These are phyloP conservation scores for Podospora pseudoanserina DNA, from an alignment of 495 filamentous ascomycete species.

Conservation along the genomic window DNA sequence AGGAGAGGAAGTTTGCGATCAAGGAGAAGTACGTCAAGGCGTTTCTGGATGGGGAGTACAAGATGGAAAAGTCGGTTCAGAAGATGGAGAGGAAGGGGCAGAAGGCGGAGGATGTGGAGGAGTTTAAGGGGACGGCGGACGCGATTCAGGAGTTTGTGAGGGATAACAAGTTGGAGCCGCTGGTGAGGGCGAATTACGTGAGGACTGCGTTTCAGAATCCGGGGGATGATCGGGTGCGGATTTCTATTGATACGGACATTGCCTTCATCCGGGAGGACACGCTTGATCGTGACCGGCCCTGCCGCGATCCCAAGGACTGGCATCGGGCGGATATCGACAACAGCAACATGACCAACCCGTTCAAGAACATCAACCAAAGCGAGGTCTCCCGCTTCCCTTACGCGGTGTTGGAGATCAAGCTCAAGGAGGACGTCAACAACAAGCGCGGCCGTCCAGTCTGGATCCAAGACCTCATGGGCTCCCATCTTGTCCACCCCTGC, in stretches of 20 bases:
- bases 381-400: slow-evolving; percentile 92
- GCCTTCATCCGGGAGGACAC: slow-evolving; percentile 91
- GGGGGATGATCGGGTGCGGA: slow-evolving; percentile 81
- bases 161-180: slow-evolving; percentile 72
- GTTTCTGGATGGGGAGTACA: slow-evolving; percentile 82
- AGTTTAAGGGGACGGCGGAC: slow-evolving; percentile 66
- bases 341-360: slow-evolving; percentile 77
- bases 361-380: slow-evolving; percentile 76
- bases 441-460: slow-evolving; percentile 69
- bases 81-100: slow-evolving; percentile 71
- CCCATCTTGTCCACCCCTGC: slow-evolving; percentile 84
- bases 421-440: slow-evolving; percentile 59
- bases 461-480: slow-evolving; percentile 85
- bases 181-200: slow-evolving; percentile 87
- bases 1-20: slow-evolving; percentile 73
- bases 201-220: slow-evolving; percentile 97
- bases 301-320: slow-evolving; percentile 83
- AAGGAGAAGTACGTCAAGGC: slow-evolving; percentile 92
- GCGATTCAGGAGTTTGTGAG: slow-evolving; percentile 78
- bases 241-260: slow-evolving; percentile 88
- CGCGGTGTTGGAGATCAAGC: slow-evolving; percentile 88
- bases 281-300: slow-evolving; percentile 77
- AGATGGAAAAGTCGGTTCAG: slow-evolving; percentile 83
- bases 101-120: slow-evolving; percentile 57
- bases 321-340: slow-evolving; percentile 88